Evolutionary conservation across 495 filamentous ascomycete genomes (phyloP).

Genomic region (Sabuloglossum arenarium): DNA sequence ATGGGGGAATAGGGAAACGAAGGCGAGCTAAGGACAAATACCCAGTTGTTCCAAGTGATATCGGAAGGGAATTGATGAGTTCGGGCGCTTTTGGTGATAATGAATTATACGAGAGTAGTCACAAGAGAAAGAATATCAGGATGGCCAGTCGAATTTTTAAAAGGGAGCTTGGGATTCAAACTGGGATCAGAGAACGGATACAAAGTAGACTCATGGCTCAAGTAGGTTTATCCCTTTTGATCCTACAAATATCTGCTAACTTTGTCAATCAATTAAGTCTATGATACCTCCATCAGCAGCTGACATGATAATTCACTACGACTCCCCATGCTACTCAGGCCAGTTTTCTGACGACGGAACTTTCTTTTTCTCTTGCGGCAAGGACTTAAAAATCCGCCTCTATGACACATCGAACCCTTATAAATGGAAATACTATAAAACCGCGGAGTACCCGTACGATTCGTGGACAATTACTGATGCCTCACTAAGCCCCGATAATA

Average conservation of each 20-base stretch:
- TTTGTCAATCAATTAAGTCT: constrained; percentile 17
- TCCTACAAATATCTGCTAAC: background rate
- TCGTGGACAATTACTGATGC: constrained; percentile 96
- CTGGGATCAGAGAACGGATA: constrained; percentile 27
- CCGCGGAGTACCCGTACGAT: constrained; percentile 63
- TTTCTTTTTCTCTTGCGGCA: constrained; percentile 89
- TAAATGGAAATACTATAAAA: constrained; percentile 91
- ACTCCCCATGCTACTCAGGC: constrained; percentile 73
- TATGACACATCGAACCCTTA: constrained; percentile 96
- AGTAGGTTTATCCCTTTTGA: constrained; percentile 20
- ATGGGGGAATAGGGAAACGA: constrained; percentile 15
- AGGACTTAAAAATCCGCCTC: constrained; percentile 88
- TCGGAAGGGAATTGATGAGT: constrained; percentile 55
- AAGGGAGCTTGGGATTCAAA: constrained; percentile 52
- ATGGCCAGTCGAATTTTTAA: constrained; percentile 50
- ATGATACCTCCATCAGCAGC: constrained; percentile 47
- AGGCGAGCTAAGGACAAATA: constrained; percentile 26
- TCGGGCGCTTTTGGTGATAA: constrained; percentile 56
- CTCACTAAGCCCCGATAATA: constrained; percentile 77
- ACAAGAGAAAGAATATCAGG: constrained; percentile 32
- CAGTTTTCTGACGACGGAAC: constrained; percentile 95
- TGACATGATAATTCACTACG: constrained; percentile 76
- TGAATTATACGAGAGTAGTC: constrained; percentile 26
- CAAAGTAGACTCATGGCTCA: constrained; percentile 44
- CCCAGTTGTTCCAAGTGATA: constrained; percentile 59